Base-by-base conservation (phyloP, 1,284 basidiomycete species). In the Papiliotrema laurentii region DNA sequence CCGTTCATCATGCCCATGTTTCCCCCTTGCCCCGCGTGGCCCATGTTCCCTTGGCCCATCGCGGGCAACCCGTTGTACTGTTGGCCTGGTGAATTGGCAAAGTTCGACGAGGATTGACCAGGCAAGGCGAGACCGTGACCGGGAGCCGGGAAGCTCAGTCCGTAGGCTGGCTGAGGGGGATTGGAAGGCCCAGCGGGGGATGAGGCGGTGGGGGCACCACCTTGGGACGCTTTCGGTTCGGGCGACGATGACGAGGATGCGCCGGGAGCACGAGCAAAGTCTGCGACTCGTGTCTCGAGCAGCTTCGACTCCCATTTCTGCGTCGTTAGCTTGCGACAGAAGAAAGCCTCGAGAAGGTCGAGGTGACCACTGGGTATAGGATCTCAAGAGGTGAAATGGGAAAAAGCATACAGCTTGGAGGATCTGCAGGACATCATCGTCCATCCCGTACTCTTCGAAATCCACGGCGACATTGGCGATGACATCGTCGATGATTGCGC, bases 231-330 rank as follows among this genome's bases (percentile, higher is more conserved):
- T 5, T 38, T 13, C 16, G n/a, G 14, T 6, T 43, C 41, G 11
- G 36, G 22, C n/a, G 22, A 30, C 6, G 28, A 34, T 10, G 53
- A 45, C 4, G 47, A 42, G 10, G 39, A 31, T 5, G 50, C 48
- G 5, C 47, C 54, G 6, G 63, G 60, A 5, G 69, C 63, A 28
- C 62, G 53, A 19, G 64, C 66, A 50, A 97, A 97, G 60, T 97
- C 90, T 51, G 93, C 93, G 16, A 96, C 93, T 62, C 88, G 85
- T 1, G 91, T 93, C 13, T 85, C 86, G 27, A 96, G 81, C 33
- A 97, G 84, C 74, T 94, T 94, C 64, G 80, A 80, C 71, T 97
- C 87, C 93, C 93, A 97, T 83, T 89, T 90, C 86, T 94, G 68
- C 35, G 6, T 24, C 11, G 41, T 61, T 46, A 65, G 58, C 44